A percentile compares a stretch with the other conserved stretches of the same genome.
Conservation (phyloP, 305 asterid species). For the Nicotiana rustica region DNA sequence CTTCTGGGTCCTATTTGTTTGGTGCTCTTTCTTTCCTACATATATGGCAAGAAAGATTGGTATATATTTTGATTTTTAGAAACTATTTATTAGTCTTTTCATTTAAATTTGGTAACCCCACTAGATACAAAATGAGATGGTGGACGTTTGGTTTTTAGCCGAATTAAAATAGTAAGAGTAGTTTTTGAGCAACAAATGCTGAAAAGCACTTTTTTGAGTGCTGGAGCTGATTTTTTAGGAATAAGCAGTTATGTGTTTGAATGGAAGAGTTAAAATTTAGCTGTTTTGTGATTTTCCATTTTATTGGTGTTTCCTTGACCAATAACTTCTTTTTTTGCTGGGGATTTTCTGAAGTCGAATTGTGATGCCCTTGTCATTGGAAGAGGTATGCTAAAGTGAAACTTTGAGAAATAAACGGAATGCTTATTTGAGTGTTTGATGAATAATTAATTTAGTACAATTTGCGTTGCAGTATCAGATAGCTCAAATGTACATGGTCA, state of each 20-base stretch:
- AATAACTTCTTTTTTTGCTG: conserved; percentile 38
- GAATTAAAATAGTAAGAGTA: too few relatives aligned
- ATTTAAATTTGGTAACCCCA: background rate
- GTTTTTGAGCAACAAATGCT: too few relatives aligned
- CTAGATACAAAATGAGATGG: background rate
- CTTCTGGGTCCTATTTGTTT: background rate
- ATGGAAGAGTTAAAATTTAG: background rate
- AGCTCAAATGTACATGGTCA: conserved; percentile 87
- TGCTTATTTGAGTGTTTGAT: background rate
- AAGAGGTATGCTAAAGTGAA: conserved; percentile 61
- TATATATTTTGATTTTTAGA: background rate
- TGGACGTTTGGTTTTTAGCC: too few relatives aligned
- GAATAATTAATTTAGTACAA: conserved; percentile 19
- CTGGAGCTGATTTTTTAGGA: too few relatives aligned
- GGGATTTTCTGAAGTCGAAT: conserved; percentile 66
- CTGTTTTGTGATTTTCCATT: conserved; percentile 12
- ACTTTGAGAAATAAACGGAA: background rate
- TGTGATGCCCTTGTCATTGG: conserved; percentile 85
- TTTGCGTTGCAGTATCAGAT: conserved; percentile 70
- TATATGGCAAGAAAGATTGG: background rate
- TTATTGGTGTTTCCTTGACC: conserved; percentile 57
- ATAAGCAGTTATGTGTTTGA: too few relatives aligned
- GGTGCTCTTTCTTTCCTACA: background rate
- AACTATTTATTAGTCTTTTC: background rate
- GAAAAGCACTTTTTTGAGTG: too few relatives aligned